Conservation (phyloP, 768 basidiomycete species). For the Chalciporus sphaerocephalus region DNA sequence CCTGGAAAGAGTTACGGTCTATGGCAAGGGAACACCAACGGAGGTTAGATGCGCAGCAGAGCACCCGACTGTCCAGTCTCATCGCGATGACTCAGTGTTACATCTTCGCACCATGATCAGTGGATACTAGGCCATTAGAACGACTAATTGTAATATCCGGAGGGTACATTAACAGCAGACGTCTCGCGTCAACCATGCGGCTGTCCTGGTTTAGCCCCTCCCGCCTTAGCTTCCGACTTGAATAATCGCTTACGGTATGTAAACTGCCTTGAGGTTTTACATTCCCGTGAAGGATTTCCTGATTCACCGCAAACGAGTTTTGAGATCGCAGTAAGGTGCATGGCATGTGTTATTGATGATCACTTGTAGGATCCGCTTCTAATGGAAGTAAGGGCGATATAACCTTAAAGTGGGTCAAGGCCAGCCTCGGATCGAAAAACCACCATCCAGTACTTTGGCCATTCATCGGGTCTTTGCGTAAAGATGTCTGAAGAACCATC, state of each 20-base stretch:
- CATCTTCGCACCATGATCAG: conserved; percentile 7
- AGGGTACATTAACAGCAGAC: conserved; percentile 9
- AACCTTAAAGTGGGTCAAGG: not conserved
- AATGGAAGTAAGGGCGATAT: too few relatives aligned
- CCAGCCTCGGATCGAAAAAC: not conserved
- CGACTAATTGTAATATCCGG: conserved; percentile 16
- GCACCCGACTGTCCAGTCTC: not conserved
- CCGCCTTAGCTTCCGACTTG: too few relatives aligned
- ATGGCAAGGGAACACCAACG: conserved; percentile 66
- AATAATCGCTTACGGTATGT: not conserved
- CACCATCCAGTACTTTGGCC: not conserved
- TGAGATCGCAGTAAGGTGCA: too few relatives aligned
- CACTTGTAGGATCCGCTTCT: too few relatives aligned
- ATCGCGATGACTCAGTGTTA: conserved; percentile 8
- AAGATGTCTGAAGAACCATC: not conserved
- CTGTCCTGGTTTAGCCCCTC: not conserved
- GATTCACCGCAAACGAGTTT: too few relatives aligned
- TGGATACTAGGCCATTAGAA: conserved; percentile 12
- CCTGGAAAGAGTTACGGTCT: conserved; percentile 90
- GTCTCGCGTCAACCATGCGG: conserved; percentile 2
- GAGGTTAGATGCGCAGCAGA: conserved; percentile 21
- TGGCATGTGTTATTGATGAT: too few relatives aligned
- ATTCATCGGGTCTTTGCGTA: not conserved
- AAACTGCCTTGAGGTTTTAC: not conserved
- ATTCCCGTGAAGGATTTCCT: too few relatives aligned